Base-by-base conservation (phyloP, 768 basidiomycete genomes). In the Holtermannia corniformis region DNA sequence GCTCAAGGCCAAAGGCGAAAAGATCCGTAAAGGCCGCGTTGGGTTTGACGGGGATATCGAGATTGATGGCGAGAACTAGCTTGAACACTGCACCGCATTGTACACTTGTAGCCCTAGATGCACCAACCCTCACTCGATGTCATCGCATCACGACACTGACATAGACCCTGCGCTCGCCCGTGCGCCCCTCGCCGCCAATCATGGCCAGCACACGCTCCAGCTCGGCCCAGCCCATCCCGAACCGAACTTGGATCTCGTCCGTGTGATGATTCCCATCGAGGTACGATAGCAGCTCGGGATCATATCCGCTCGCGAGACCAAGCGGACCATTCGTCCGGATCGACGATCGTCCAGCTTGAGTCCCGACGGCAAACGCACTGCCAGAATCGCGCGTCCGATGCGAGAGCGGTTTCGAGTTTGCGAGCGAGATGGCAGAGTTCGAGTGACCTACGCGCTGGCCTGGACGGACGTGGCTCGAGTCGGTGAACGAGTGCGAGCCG, bases 231-330 rank as follows among this genome's bases (percentile, higher is more conserved):
- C 85, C 83, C 26, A 83, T 82, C 58, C 87, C 82, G 62, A 92
- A 93, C 56, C 70, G 78, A 22, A 86, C 82, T 44, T 85, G 84
- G 42, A 97, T 73, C 73, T 96, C 92, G 65, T 97, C 93, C 1
- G 87, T 84, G 70, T 91, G 85, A 69, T 90, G 91, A 51, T 83
- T 85, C 7, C 93, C 95, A 63, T 97, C 84, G 12, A 97, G 76
- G 54, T 87, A 69, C 2, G 75, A 57, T 23, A 69, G 51, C 32
- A 74, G 53, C 24, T 59, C 62, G 44, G 64, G 64, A 32, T 71
- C 32, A 16, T 37, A 37, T 16, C 32, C 32, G 7, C 32, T 37
- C 16, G 32, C 32, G 7, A 37, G 16, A 37, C 32, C 32, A 7
- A 37, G 16, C 16, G 32, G 32, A 7, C 32, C 32, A 37, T 16